Evolutionary conservation across 108 stramenopile genomes (phyloP).

Genomic region (Cyclotella choctawhatcheeana): DNA sequence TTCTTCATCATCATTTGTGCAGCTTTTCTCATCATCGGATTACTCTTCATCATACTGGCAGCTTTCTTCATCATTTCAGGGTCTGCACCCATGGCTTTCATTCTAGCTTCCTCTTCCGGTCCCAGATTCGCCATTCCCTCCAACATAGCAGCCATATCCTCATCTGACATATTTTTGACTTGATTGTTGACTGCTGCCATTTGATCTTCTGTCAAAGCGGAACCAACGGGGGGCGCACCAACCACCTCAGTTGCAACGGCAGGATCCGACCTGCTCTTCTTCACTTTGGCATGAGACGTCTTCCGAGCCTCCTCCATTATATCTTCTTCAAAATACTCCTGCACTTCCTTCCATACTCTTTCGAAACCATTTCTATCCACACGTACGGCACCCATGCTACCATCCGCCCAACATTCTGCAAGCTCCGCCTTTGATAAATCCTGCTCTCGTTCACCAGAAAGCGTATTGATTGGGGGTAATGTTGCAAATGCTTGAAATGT

Average conservation of each 20-base stretch:
- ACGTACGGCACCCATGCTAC: slow-evolving; percentile 61
- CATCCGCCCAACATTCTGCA: slow-evolving; percentile 74
- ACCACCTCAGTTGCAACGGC: slow-evolving; percentile 11
- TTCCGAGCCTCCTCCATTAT: slow-evolving; percentile 67
- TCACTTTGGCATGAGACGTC: slow-evolving; percentile 37
- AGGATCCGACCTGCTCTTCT: slow-evolving; percentile 32
- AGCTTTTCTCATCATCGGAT: slow-evolving; percentile 74
- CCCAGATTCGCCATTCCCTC: slow-evolving; percentile 65
- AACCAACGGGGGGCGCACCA: slow-evolving; percentile 48
- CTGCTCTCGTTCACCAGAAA: slow-evolving; percentile 61
- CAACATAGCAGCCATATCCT: slow-evolving; percentile 63
- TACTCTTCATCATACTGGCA: slow-evolving; percentile 66
- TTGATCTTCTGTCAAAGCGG: slow-evolving; percentile 52
- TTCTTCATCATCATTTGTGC: slow-evolving; percentile 74
- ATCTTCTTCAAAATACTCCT: slow-evolving; percentile 79
- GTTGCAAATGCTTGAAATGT: slow-evolving; percentile 71
- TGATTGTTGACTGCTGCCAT: slow-evolving; percentile 56
- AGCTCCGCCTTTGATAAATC: slow-evolving; percentile 64
- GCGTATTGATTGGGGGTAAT: slow-evolving; percentile 60
- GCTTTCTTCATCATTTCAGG: slow-evolving; percentile 70
- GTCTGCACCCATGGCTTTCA: slow-evolving; percentile 78
- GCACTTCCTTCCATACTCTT: slow-evolving; percentile 81
- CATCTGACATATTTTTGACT: slow-evolving; percentile 70
- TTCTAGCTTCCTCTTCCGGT: slow-evolving; percentile 72
- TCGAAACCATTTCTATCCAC: slow-evolving; percentile 73